Evolutionary conservation across 2,329 filamentous ascomycete species (phyloP).

Genomic region (Penicillium crustosum): DNA sequence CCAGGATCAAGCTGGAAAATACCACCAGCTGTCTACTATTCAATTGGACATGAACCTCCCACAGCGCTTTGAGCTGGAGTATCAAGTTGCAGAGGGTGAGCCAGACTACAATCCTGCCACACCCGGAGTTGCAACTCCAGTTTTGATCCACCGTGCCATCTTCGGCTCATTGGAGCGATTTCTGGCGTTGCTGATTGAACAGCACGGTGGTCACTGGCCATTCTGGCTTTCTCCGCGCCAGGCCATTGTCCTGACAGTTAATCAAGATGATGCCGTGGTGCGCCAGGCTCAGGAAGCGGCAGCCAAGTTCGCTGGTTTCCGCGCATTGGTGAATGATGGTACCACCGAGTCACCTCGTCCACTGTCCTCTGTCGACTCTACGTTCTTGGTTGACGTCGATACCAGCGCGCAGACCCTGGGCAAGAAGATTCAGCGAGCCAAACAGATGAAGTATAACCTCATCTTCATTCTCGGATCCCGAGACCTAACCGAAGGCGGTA

Average conservation of each 20-base stretch:
- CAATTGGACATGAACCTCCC: constrained; percentile 89
- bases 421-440: constrained; percentile 73
- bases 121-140: constrained; percentile 65
- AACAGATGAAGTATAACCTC: constrained; percentile 67
- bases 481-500: constrained; percentile 59
- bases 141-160: constrained; percentile 82
- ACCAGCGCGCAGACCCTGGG: constrained; percentile 60
- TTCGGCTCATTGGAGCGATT: constrained; percentile 81
- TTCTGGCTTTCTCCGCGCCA: constrained; percentile 87
- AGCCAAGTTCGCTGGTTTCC: constrained; percentile 49
- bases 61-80: constrained; percentile 74
- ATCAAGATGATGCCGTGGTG: constrained; percentile 50
- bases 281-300: constrained; percentile 53
- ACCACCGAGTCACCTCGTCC: constrained; percentile 33
- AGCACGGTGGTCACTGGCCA: constrained; percentile 76
- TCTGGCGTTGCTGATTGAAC: constrained; percentile 81
- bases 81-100: constrained; percentile 55
- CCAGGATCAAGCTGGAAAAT: constrained; percentile 75
- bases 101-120: constrained; percentile 42
- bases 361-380: constrained; percentile 55
- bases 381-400: constrained; percentile 70
- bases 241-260: constrained; percentile 71
- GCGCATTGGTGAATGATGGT: constrained; percentile 27
- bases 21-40: constrained; percentile 85
- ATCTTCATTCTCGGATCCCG: constrained; percentile 70